Base-by-base conservation (phyloP, 306 rosid species). In the Casuarina glauca region DNA sequence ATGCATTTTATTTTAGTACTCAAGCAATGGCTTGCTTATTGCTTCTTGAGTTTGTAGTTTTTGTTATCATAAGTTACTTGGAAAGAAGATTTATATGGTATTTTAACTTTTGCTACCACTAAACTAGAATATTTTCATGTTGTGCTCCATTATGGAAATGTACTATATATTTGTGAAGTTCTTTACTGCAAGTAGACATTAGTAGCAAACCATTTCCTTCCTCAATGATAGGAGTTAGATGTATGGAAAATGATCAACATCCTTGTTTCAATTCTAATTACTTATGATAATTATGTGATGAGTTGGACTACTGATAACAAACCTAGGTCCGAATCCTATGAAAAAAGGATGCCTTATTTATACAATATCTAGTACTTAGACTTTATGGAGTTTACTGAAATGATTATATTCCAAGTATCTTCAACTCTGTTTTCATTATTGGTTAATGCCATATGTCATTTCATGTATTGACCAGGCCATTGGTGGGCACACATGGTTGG, bases 401-500 rank as follows among this genome's bases (percentile, higher is more conserved):
- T 50, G 41, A 54, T 44, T 66, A 60, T 41, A 44, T 64, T 68
- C 17, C 69, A 15, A 73, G 36, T 82, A 58, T 48, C 63, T 54
- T 75, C 45, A 46, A 72, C 62, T 63, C 16, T 68, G 44, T 68
- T 78, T 26, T 32, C 20, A 52, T 55, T 35, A 70, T 66, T 39
- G 72, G 52, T n/a, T 9, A 26, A 35, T 80, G 77, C 73, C 71
- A 72, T 38, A 80, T 78, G 78, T 70, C 17, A 76, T 69, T 76
- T 63, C 66, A 69, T 83, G 69, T 77, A 19, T 81, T 78, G 78
- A 74, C 53, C 85, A 93, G 98, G 83, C 83, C 58, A 84, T 58
- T 78, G 91, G 84, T 78, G 87, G 70, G 75, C 74, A 86, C 84
- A 80, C 90, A 38, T 96, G 99, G 99, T 82, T 96, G 86, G 93